Base-by-base conservation (phyloP, 768 basidiomycete species). In the Psilocybe sp. region DNA sequence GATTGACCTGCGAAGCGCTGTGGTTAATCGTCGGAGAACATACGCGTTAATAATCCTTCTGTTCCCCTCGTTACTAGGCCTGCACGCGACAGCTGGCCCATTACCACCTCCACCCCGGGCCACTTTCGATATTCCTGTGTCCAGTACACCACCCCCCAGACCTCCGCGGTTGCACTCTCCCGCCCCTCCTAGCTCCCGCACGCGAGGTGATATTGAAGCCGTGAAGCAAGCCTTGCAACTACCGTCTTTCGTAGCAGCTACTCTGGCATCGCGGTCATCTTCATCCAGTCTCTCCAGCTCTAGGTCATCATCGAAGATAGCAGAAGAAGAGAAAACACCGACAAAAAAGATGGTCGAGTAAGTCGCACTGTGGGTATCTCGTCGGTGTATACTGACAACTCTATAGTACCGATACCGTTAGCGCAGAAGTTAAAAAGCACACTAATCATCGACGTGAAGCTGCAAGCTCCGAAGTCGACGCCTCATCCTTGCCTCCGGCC, bases 1-100 rank as follows among this genome's bases (percentile, higher is more conserved):
- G 33, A 34, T 40, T 14, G 23, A 36, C 19, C 49, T 47, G 12
- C 34, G 23, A 14, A 40, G 14, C 31, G 16, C 11, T n/a, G 37
- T 36, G 18, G 28, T 16, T 16, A 20, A 28, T 28, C 23, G 23
- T 28, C 23, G 23, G 23, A 28, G 23, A 28, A 28, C 23, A 4
- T 28, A 28, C 7, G 8, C 20, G 31, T 43, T 28, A 34, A 43
- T 15, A 9, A 44, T 44, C n/a, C 47, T 28, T 35, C 45, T 12
- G 19, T 40, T 35, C 36, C 39, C 36, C 8, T 43, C 31, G 51
- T 55, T 40, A 15, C 31, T 36, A 73, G 78, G 80, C 43, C 58
- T 84, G 1, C 84, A 90, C 65, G 74, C 85, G 6, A 87, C 78
- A 18, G 87, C 87, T 37, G 85, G 86, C 4, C 87, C 88, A 41